Evolutionary conservation across 345 rosid genomes (phyloP).

Genomic region (Brassica incana): DNA sequence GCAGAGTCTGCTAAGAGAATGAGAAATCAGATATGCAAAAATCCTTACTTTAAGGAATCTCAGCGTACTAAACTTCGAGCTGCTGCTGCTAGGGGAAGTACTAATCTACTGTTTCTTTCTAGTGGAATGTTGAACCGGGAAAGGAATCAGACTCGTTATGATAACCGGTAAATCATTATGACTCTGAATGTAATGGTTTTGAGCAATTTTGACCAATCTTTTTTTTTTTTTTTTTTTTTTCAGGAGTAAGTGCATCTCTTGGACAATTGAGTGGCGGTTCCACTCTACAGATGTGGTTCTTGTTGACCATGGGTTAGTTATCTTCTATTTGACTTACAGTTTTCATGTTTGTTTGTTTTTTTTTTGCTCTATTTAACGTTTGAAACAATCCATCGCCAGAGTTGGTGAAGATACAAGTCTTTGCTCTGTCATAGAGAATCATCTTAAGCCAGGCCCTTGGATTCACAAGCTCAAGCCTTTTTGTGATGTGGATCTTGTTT

Average conservation of each 20-base stretch:
- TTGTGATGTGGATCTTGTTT: no score
- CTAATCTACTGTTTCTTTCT: slow-evolving; percentile 60
- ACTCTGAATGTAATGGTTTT: background rate
- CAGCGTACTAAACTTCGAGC: slow-evolving; percentile 37
- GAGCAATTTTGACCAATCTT: background rate
- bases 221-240: background rate
- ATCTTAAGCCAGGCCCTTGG: no score
- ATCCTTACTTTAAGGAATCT: slow-evolving; percentile 44
- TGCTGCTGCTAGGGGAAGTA: slow-evolving; percentile 66
- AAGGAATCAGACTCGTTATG: slow-evolving; percentile 56
- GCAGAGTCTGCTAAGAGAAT: slow-evolving; percentile 70
- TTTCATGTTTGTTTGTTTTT: no score
- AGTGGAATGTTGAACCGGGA: slow-evolving; percentile 75
- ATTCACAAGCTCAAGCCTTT: no score
- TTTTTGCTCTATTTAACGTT: no score
- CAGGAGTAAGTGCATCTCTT: slow-evolving; percentile 66
- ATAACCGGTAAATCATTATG: slow-evolving; percentile 40
- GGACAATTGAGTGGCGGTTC: slow-evolving; percentile 96
- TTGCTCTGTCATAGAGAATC: no score
- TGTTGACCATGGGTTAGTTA: slow-evolving; percentile 55
- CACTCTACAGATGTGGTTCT: slow-evolving; percentile 64
- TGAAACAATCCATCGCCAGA: no score
- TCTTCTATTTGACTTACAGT: background rate
- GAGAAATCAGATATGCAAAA: slow-evolving; percentile 49
- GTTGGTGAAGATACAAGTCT: no score